Evolutionary conservation across 2,329 filamentous ascomycete genomes (phyloP).

Genomic region (Sporothrix protearum): DNA sequence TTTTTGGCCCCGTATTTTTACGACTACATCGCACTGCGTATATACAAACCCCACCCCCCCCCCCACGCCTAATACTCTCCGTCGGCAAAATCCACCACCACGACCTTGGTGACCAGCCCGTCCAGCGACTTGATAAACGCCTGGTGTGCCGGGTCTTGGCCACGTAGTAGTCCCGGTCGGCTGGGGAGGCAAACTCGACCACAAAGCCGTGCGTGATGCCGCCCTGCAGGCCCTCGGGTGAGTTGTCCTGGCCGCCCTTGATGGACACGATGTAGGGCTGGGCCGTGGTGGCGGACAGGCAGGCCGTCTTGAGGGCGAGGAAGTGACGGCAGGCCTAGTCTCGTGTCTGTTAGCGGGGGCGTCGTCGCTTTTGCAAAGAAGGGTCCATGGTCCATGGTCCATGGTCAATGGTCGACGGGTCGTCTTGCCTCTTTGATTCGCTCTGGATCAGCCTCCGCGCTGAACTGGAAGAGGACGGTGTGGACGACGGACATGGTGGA

Average conservation of each 20-base stretch:
- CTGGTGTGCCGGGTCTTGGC: slow-evolving; percentile 61
- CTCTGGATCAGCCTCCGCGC: not conserved
- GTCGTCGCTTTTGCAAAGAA: not conserved
- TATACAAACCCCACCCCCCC: no score
- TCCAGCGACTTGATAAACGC: slow-evolving; percentile 43
- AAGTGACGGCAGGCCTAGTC: slow-evolving; percentile 36
- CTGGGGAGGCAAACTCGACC: slow-evolving; percentile 58
- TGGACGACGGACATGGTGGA: slow-evolving; percentile 20
- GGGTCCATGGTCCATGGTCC: no score
- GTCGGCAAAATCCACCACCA: slow-evolving; percentile 16
- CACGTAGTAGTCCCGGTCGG: slow-evolving; percentile 67
- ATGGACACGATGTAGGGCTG: slow-evolving; percentile 58
- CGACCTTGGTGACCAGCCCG: slow-evolving; percentile 2
- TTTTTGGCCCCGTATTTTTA: no score
- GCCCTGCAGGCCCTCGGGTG: slow-evolving; percentile 57
- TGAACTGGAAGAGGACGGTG: slow-evolving; percentile 24
- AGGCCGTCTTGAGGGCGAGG: slow-evolving; percentile 54
- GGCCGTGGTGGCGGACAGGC: slow-evolving; percentile 57
- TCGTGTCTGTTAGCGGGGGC: not conserved
- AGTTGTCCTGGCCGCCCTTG: slow-evolving; percentile 60
- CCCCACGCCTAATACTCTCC: not conserved
- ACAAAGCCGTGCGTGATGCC: slow-evolving; percentile 68
- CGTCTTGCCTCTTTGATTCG: not conserved
- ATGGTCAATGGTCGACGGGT: no score
- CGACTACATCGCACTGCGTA: no score